Evolutionary conservation across 139 green algal species (phyloP), one percentile per base, ranked within the genome.

Genomic region (Chlorella sorokiniana): DNA sequence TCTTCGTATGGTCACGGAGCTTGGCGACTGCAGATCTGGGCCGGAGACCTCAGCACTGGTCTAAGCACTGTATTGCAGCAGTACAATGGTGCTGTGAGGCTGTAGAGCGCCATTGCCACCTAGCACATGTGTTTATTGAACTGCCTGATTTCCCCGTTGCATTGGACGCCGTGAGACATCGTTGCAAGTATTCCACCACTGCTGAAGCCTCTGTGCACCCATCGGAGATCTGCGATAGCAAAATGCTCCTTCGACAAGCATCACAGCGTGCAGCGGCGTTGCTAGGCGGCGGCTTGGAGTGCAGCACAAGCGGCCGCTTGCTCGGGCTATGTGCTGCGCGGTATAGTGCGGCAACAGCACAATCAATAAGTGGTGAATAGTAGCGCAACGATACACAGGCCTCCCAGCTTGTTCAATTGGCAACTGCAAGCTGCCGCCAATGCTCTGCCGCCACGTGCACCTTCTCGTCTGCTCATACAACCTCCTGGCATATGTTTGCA

Each of bases 301-400:
- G 59, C 75, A 81, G 75, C 75, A 81, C 59, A n/a, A 81, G 75
- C 41, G 61, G 59, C 27, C 29, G 59, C 18, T 20, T 35, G 51
- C 51, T 67, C 22, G 45, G 14, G 3, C 37, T 54, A 31, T 29
- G 44, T 31, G 73, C 54, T 38, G 70, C 73, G 51, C 9, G 44
- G 3, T 79, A 56, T 38, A 79, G 73, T 37, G 54, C 73, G 16
- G 69, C 69, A 41, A 54, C 73, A 56, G 73, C 73, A 64, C 33
- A 48, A 33, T 33, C 22, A 44, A 44, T 44, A 18, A 20, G 22
- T 9, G 71, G 71, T 78, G 71, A 59, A 42, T 27, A 14, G 9
- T 23, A 61, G 5, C 2, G 52, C 52, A 23, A 16, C 22, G 2
- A 23, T 20, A 23, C 5, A 9, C 22, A 10, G 52, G 22, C 22